Evolutionary conservation across 2,329 filamentous ascomycete genomes (phyloP), one percentile per base, ranked within the genome.

Genomic region (Aspergillus oerlinghausenensis): DNA sequence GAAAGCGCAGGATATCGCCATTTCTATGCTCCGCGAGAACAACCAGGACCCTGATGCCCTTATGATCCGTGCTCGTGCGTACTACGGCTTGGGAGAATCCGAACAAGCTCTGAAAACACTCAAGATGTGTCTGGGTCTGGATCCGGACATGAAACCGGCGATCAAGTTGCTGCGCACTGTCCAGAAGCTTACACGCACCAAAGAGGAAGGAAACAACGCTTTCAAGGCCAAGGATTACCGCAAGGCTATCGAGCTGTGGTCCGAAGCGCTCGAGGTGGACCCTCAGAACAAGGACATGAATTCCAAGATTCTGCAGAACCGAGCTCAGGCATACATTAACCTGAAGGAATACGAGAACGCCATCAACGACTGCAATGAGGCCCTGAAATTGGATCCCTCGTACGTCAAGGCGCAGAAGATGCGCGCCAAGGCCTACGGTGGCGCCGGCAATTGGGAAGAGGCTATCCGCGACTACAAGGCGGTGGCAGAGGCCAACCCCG

Each of bases 331-430:
- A 74, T 85, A 87, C 61, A 86, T 88, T 53, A 75, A 82, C 79
- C 82, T 96, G 53, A 96, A 94, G 82, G 84, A 92, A 65, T 96
- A 87, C 74, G 85, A 88, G 25, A 83, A 84, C 21, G 92, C 94
- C 28, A 88, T 97, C 62, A 80, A 82, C 10, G 94, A 99, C 77
- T 96, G 92, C 72, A 91, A 93, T 62, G 84, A 84, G 60, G 94
- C 94, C 25, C 82, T 96, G 60, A 81, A 84, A 64, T 83, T 97
- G 14, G 94, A 99, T 65, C 86, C 92, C 1, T 79, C 82, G 43
- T 99, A 97, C 77, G 81, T 83, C 66, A 97, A 97, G 79, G 94
- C 93, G 2, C 88, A 90, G 68, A 96, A 94, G 80, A 95, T 93
- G 56, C 91, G 92, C 73, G 94, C 94, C 59, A 97, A 93, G 73